Conservation (phyloP, 305 asterid genomes). For the Rubia balearica region DNA sequence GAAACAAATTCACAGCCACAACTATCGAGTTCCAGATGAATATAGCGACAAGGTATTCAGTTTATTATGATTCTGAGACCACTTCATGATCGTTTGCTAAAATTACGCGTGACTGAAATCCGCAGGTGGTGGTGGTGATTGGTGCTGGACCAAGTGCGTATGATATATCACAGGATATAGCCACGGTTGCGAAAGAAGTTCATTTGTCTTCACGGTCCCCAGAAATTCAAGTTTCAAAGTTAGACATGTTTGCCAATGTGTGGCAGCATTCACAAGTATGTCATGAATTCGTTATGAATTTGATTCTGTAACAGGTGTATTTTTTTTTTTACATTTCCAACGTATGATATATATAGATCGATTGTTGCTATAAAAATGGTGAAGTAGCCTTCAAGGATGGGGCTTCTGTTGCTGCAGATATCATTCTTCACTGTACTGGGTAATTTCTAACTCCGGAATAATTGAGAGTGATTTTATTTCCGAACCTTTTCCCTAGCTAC, state of each 20-base stretch:
- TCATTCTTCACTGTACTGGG: constrained; percentile 16
- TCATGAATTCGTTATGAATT: neutral
- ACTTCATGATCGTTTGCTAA: neutral
- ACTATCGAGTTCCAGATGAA: constrained; percentile 40
- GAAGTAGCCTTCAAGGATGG: constrained; percentile 15
- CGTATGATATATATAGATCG: neutral
- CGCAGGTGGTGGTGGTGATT: constrained; percentile 58
- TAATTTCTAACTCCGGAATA: neutral
- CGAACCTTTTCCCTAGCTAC: no score
- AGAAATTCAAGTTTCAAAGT: constrained; percentile 18
- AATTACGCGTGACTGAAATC: neutral
- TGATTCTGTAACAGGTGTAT: neutral
- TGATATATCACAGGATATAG: constrained; percentile 49
- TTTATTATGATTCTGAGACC: neutral
- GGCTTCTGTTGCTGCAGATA: constrained; percentile 10
- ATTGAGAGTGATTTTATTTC: neutral
- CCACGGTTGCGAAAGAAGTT: constrained; percentile 48
- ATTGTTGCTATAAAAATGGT: constrained; percentile 12
- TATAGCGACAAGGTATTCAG: constrained; percentile 29
- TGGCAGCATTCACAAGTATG: constrained; percentile 49
- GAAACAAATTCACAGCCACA: constrained; percentile 48
- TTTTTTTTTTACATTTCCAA: neutral
- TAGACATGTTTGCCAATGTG: constrained; percentile 28
- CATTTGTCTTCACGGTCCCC: constrained; percentile 54
- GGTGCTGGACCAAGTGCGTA: constrained; percentile 55